These are phyloP conservation scores for Phytomonas sp. DNA, from an alignment of 208 protist genomes.

Conservation along the genomic window DNA sequence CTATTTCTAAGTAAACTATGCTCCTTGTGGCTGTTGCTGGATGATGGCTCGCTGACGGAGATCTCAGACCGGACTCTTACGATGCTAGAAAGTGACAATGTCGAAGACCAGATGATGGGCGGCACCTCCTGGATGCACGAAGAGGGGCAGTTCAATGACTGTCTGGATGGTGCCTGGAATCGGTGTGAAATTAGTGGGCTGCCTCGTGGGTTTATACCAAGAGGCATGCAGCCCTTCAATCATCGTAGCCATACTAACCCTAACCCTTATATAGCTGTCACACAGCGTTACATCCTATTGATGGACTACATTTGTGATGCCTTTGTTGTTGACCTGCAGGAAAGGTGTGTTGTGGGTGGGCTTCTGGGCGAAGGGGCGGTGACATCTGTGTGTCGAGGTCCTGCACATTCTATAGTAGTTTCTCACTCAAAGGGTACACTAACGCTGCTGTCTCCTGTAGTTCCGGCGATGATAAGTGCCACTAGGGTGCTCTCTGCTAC, in stretches of 20 bases:
- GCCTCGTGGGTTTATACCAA: neutral
- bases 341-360: slow-evolving; percentile 29
- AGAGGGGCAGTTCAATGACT: neutral
- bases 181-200: neutral
- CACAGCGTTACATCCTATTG: slow-evolving; percentile 45
- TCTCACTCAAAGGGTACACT: slow-evolving; percentile 24
- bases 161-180: neutral
- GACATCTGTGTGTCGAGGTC: slow-evolving; percentile 41
- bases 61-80: neutral
- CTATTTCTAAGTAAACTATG: neutral
- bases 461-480: neutral
- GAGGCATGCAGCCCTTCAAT: neutral
- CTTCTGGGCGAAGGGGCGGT: slow-evolving; percentile 40
- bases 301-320: slow-evolving; percentile 41
- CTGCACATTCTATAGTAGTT: slow-evolving; percentile 22
- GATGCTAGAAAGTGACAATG: neutral
- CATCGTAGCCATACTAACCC: neutral
- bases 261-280: slow-evolving; percentile 7
- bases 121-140: neutral
- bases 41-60: neutral
- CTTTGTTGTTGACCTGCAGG: slow-evolving; percentile 55
- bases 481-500: neutral
- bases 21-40: neutral
- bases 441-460: slow-evolving; percentile 17
- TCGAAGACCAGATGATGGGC: neutral